Evolutionary conservation across 331 rosid species (phyloP).

Genomic region (Cydonia oblonga): DNA sequence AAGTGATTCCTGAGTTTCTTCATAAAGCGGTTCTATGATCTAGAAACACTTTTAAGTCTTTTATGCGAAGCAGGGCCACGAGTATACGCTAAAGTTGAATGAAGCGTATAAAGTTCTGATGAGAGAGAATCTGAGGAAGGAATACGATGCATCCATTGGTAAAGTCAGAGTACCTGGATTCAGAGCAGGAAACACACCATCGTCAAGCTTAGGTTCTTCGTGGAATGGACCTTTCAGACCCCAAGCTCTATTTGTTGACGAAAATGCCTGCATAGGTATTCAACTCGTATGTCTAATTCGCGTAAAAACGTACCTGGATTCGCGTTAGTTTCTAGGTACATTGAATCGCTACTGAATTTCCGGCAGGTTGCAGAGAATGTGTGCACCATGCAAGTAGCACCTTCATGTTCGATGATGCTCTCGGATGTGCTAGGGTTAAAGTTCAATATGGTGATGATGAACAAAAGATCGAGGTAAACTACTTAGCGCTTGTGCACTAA

Average conservation of each 20-base stretch:
- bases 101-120: constrained; percentile 68
- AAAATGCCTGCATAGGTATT: constrained; percentile 68
- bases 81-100: constrained; percentile 48
- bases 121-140: constrained; percentile 41
- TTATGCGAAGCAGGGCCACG: constrained; percentile 40
- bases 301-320: too few species aligned
- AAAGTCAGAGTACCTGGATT: constrained; percentile 24
- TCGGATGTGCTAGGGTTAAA: constrained; percentile 58
- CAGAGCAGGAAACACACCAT: constrained; percentile 3
- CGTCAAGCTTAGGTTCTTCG: constrained; percentile 30
- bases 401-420: constrained; percentile 55
- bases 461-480: constrained; percentile 44
- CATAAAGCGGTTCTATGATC: too few species aligned
- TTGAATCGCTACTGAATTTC: neutral
- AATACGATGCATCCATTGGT: constrained; percentile 51
- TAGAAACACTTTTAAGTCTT: too few species aligned
- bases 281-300: neutral
- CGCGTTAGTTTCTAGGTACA: neutral
- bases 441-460: constrained; percentile 63
- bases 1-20: too few species aligned
- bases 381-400: constrained; percentile 62
- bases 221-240: constrained; percentile 68
- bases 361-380: constrained; percentile 68
- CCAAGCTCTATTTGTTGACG: constrained; percentile 72
- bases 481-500: too few species aligned